These are phyloP conservation scores for Ustilago loliicola DNA, from an alignment of 1,284 basidiomycete genomes.

Conservation along the genomic window DNA sequence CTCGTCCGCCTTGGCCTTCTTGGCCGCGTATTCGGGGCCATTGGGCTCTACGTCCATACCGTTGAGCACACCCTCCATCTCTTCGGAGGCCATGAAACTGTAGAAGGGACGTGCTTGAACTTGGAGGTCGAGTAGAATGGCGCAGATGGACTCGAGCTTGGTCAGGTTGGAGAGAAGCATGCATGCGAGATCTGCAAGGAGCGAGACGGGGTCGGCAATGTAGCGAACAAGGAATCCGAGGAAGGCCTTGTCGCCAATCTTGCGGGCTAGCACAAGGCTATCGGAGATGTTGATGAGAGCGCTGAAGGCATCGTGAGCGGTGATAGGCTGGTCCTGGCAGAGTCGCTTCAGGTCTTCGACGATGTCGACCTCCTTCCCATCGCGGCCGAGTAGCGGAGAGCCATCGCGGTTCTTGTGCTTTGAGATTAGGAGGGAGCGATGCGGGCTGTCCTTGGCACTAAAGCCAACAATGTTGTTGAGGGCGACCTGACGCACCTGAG, in stretches of 20 bases:
- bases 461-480: slow-evolving; percentile 80
- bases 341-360: slow-evolving; percentile 80
- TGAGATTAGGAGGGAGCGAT: slow-evolving; percentile 59
- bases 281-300: slow-evolving; percentile 95
- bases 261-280: slow-evolving; percentile 78
- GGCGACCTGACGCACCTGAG: slow-evolving; percentile 87
- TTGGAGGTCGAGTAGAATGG: slow-evolving; percentile 77
- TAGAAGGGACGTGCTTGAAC: slow-evolving; percentile 65
- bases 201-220: slow-evolving; percentile 87
- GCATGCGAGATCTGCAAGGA: slow-evolving; percentile 91
- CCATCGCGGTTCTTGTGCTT: slow-evolving; percentile 61
- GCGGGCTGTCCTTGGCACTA: slow-evolving; percentile 56
- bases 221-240: slow-evolving; percentile 88
- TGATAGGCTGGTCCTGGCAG: slow-evolving; percentile 82
- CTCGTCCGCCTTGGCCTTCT: slow-evolving; percentile 53
- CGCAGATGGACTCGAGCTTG: slow-evolving; percentile 80
- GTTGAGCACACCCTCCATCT: slow-evolving; percentile 57
- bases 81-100: slow-evolving; percentile 60
- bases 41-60: slow-evolving; percentile 66
- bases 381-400: slow-evolving; percentile 49
- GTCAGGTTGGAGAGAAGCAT: slow-evolving; percentile 98
- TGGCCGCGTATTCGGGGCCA: slow-evolving; percentile 60
- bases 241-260: slow-evolving; percentile 81
- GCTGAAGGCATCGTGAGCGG: slow-evolving; percentile 94
- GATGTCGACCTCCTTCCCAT: slow-evolving; percentile 65